A percentile compares a stretch with the other conserved stretches of the same genome.
Evolutionary conservation across 257 asterid species (phyloP).

Genomic region (Knoxia roxburghii): DNA sequence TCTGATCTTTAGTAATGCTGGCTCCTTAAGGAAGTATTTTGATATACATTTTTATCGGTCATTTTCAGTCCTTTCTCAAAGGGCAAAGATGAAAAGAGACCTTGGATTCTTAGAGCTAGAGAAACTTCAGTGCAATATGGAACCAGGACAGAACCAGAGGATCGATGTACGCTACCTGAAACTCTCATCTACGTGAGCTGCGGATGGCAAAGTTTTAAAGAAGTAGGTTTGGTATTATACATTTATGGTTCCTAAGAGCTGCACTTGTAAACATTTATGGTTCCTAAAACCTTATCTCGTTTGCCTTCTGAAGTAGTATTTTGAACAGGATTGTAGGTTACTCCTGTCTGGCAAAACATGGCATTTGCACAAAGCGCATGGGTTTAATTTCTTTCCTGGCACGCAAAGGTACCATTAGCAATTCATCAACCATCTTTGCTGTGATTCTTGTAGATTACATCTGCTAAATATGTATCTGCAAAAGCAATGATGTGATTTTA

Average conservation of each 20-base stretch:
- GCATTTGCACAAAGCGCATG: conserved; percentile 83
- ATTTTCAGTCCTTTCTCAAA: conserved; percentile 36
- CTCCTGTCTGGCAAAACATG: conserved; percentile 63
- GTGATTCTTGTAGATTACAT: background rate
- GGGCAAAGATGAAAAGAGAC: conserved; percentile 63
- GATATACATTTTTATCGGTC: conserved; percentile 1
- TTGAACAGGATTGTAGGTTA: conserved; percentile 69
- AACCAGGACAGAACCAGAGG: conserved; percentile 35
- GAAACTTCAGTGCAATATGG: conserved; percentile 55
- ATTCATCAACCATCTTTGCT: background rate
- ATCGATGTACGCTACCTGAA: conserved; percentile 53
- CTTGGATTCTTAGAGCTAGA: conserved; percentile 81
- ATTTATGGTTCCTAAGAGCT: background rate
- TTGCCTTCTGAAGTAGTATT: conserved; percentile 1
- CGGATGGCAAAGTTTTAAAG: conserved; percentile 95
- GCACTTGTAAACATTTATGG: background rate
- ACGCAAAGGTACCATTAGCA: conserved; percentile 59
- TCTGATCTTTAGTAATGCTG: background rate
- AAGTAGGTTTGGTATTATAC: conserved; percentile 35
- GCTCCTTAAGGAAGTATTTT: background rate
- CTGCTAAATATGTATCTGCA: background rate
- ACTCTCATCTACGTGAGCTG: conserved; percentile 89
- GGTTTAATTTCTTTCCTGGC: conserved; percentile 89
- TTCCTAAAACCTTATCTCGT: background rate
- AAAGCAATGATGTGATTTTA: background rate